A percentile compares a stretch with the other conserved stretches of the same genome.
Evolutionary conservation across 345 rosid species (phyloP).

Genomic region (Populus davidiana): DNA sequence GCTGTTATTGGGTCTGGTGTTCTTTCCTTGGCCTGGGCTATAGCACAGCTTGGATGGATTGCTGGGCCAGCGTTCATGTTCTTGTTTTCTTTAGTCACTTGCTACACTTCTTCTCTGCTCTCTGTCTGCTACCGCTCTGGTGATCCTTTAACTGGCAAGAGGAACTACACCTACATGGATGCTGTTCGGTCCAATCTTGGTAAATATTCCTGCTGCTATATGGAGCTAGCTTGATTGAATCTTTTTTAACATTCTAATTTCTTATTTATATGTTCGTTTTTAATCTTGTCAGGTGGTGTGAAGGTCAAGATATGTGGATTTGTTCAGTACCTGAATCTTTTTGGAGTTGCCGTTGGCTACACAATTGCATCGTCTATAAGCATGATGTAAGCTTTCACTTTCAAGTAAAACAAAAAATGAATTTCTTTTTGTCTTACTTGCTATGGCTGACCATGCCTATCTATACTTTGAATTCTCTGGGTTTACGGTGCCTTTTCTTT

Average conservation of each 20-base stretch:
- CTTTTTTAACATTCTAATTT: background rate
- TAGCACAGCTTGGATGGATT: constrained; percentile 78
- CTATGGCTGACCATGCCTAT: too few species aligned
- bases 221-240: background rate
- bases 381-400: constrained; percentile 47
- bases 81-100: constrained; percentile 66
- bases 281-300: constrained; percentile 47
- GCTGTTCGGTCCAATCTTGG: constrained; percentile 64
- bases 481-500: background rate
- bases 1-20: constrained; percentile 86
- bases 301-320: constrained; percentile 65
- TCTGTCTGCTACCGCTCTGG: constrained; percentile 69
- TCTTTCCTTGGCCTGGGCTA: constrained; percentile 71
- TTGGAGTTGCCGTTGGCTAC: constrained; percentile 65
- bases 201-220: constrained; percentile 9
- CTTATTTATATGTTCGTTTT: background rate
- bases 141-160: constrained; percentile 52
- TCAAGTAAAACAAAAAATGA: background rate
- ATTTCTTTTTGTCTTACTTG: background rate
- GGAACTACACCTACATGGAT: constrained; percentile 73
- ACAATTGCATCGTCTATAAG: constrained; percentile 77
- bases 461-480: background rate
- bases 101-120: constrained; percentile 59
- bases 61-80: constrained; percentile 65
- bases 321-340: constrained; percentile 65